These are phyloP conservation scores for Artemisia argyi DNA, from an alignment of 129 eudicot genomes.

Conservation along the genomic window DNA sequence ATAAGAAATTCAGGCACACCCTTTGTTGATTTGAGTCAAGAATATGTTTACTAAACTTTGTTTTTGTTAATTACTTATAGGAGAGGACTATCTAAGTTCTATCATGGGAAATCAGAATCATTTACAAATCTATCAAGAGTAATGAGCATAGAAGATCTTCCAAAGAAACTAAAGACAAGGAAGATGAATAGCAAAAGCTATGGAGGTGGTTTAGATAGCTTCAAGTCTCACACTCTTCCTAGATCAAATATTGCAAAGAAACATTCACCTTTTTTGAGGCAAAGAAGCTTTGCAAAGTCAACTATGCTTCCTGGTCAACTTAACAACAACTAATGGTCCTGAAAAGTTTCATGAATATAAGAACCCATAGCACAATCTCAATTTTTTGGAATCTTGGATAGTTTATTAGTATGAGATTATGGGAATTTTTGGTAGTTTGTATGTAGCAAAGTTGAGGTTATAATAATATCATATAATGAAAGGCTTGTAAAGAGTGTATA, in stretches of 20 bases:
- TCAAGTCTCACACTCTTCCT: conserved; percentile 49
- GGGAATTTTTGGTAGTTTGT: conserved; percentile 15
- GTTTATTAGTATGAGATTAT: conserved; percentile 3
- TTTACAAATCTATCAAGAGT: conserved; percentile 71
- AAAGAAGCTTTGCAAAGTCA: conserved; percentile 31
- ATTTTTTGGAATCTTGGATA: conserved; percentile 16
- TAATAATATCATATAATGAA: not conserved
- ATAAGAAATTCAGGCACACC: too few species aligned
- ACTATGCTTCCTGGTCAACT: conserved; percentile 24
- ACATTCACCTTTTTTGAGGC: conserved; percentile 31
- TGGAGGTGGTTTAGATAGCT: conserved; percentile 56
- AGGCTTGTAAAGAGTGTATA: conserved; percentile 21
- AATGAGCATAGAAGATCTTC: conserved; percentile 75
- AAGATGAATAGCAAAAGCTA: conserved; percentile 47
- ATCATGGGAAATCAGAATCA: conserved; percentile 82
- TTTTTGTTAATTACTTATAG: conserved; percentile 35
- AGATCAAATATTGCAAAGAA: conserved; percentile 57
- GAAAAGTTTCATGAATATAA: not conserved
- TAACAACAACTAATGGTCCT: conserved; percentile 23
- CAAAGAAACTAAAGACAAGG: conserved; percentile 56
- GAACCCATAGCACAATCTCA: not conserved
- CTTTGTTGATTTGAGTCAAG: conserved; percentile 1
- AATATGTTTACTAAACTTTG: not conserved
- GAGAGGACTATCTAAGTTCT: conserved; percentile 71
- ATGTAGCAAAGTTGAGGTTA: conserved; percentile 25